A percentile compares a stretch with the other conserved stretches of the same genome.
phyloP scores from a whole-genome alignment of 345 rosid species.

The Salix suchowensis region DNA sequence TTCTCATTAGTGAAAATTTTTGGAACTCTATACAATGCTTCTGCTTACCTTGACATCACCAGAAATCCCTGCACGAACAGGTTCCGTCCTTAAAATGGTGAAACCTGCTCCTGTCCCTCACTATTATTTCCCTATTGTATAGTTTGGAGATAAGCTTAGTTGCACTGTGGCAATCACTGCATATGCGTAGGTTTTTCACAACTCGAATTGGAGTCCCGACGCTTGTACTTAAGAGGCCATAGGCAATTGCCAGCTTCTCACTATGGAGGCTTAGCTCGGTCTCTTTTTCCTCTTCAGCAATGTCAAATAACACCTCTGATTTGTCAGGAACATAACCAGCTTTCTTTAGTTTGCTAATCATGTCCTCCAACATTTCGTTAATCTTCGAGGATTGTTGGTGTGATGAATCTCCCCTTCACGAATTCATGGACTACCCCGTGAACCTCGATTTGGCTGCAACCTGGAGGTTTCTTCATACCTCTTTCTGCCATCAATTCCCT shows the following conservation, averaged over 20 bases:
- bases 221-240: slow-evolving; percentile 10
- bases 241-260: slow-evolving; percentile 28
- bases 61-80: slow-evolving; percentile 15
- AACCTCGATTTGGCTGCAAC: slow-evolving; percentile 25
- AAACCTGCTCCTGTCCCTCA: slow-evolving; percentile 11
- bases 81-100: slow-evolving; percentile 15
- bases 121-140: slow-evolving; percentile 12
- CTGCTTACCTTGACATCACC: neutral
- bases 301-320: slow-evolving; percentile 24
- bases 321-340: slow-evolving; percentile 26
- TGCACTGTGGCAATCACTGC: slow-evolving; percentile 14
- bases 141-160: slow-evolving; percentile 15
- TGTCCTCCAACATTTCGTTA: slow-evolving; percentile 20
- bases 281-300: slow-evolving; percentile 27
- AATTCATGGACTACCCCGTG: slow-evolving; percentile 23
- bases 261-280: slow-evolving; percentile 25
- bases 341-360: slow-evolving; percentile 18
- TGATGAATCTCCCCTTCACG: slow-evolving; percentile 16
- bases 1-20: neutral
- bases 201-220: slow-evolving; percentile 22
- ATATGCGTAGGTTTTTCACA: slow-evolving; percentile 21
- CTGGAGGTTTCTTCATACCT: slow-evolving; percentile 14
- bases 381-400: slow-evolving; percentile 12
- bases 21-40: neutral
- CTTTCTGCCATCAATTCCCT: slow-evolving; percentile 18